Conservation (phyloP, 2,329 filamentous ascomycete species). For the Aspergillus fumigatus region DNA sequence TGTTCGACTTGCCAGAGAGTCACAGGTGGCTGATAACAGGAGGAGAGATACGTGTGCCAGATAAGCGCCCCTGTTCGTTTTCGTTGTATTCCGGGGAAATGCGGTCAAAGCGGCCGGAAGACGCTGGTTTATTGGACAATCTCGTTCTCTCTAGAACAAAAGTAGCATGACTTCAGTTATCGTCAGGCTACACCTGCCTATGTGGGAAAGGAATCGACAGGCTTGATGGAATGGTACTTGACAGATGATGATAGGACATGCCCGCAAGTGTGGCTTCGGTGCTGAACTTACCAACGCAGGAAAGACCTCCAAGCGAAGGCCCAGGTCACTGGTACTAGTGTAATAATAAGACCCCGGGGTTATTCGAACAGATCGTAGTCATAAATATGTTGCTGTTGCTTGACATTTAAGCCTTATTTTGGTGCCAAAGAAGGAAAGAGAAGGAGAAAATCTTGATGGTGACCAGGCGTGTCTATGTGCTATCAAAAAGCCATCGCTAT, state of each 20-base stretch:
- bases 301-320: not conserved
- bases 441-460: not conserved
- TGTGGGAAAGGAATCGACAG: conserved; percentile 11
- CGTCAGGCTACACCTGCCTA: conserved; percentile 21
- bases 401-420: not conserved
- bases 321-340: not conserved
- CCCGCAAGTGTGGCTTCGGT: not conserved
- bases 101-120: not conserved
- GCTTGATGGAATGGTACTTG: not conserved
- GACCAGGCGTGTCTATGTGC: conserved; percentile 30
- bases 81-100: not conserved
- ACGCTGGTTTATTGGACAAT: not conserved
- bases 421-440: not conserved
- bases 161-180: conserved; percentile 1
- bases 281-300: not conserved
- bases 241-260: not conserved
- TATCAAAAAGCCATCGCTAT: conserved; percentile 34
- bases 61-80: not conserved
- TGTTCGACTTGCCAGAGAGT: not conserved
- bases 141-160: not conserved
- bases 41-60: conserved; percentile 6
- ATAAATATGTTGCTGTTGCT: not conserved
- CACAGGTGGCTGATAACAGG: conserved; percentile 3
- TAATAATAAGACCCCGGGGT: not conserved
- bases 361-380: not conserved